phyloP scores from a whole-genome alignment of 2,329 filamentous ascomycete genomes.

The Myotisia sp. region DNA sequence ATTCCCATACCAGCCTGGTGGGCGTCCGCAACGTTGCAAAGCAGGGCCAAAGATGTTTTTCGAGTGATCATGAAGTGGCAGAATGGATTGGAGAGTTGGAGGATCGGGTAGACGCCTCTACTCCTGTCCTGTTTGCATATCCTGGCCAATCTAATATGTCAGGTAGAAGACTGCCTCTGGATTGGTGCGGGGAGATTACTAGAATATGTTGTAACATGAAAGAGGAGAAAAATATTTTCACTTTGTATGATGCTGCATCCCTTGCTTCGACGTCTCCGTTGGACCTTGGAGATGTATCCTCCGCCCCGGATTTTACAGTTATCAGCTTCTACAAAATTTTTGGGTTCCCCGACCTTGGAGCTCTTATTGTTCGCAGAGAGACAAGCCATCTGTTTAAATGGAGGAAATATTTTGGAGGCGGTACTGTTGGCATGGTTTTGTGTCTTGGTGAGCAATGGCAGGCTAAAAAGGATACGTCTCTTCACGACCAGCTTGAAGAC shows the following conservation, averaged over 20 bases:
- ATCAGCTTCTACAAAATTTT: constrained; percentile 97
- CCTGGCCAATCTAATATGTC: constrained; percentile 91
- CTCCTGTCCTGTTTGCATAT: constrained; percentile 53
- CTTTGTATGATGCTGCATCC: constrained; percentile 72
- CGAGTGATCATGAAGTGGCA: constrained; percentile 47
- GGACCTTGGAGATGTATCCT: constrained; percentile 47
- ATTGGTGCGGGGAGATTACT: constrained; percentile 46
- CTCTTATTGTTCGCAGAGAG: constrained; percentile 63
- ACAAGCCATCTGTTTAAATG: constrained; percentile 49
- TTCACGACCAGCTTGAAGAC: constrained; percentile 79
- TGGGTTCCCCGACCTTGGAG: constrained; percentile 83
- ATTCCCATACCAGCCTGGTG: constrained; percentile 75
- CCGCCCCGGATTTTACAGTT: constrained; percentile 69
- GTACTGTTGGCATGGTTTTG: constrained; percentile 82
- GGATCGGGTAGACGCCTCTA: neutral
- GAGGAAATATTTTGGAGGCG: constrained; percentile 79
- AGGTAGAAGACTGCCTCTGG: constrained; percentile 56
- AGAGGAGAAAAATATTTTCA: constrained; percentile 38
- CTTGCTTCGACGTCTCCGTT: constrained; percentile 63
- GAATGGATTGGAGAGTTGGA: constrained; percentile 43
- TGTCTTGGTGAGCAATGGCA: constrained; percentile 71
- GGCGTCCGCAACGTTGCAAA: constrained; percentile 61
- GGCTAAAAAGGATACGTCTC: constrained; percentile 51
- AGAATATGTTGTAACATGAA: neutral
- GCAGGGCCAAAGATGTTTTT: constrained; percentile 48